Percentiles rank a stretch among this genome's conserved stretches.
These are phyloP conservation scores for Basidiobolus meristosporus DNA, from an alignment of 371 early-diverging fungal species.

Conservation along the genomic window DNA sequence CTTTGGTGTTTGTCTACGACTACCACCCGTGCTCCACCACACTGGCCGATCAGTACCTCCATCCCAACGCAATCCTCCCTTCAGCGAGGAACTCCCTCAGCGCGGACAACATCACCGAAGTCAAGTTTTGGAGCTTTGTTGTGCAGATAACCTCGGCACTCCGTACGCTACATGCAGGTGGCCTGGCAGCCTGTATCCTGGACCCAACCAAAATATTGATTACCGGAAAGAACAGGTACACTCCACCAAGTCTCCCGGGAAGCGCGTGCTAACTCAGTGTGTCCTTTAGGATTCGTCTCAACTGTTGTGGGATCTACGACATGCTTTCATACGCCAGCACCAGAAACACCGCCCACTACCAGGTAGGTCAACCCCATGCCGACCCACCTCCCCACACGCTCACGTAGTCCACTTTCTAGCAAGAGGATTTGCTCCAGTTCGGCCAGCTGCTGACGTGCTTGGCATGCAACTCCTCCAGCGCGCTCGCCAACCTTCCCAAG, in stretches of 20 bases:
- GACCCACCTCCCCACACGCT: no score
- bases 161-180: conserved; percentile 58
- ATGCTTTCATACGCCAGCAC: conserved; percentile 52
- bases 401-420: conserved; percentile 19
- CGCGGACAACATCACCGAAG: conserved; percentile 33
- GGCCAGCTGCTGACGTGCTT: conserved; percentile 71
- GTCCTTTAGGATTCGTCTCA: conserved; percentile 46
- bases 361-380: conserved; percentile 14
- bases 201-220: conserved; percentile 66
- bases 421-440: conserved; percentile 72
- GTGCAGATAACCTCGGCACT: conserved; percentile 72
- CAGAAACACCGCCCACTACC: conserved; percentile 33
- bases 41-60: conserved; percentile 42
- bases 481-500: conserved; percentile 42
- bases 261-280: not conserved
- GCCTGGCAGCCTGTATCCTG: conserved; percentile 56
- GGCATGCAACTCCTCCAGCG: conserved; percentile 55
- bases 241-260: not conserved
- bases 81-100: conserved; percentile 15
- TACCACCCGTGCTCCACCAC: conserved; percentile 74
- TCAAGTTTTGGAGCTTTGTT: conserved; percentile 72
- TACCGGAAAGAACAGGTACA: conserved; percentile 60
- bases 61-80: conserved; percentile 24
- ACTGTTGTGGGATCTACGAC: conserved; percentile 69
- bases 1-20: conserved; percentile 72